Base-by-base conservation (phyloP, 179 eudicot species). In the Heliamphora pulchella region DNA sequence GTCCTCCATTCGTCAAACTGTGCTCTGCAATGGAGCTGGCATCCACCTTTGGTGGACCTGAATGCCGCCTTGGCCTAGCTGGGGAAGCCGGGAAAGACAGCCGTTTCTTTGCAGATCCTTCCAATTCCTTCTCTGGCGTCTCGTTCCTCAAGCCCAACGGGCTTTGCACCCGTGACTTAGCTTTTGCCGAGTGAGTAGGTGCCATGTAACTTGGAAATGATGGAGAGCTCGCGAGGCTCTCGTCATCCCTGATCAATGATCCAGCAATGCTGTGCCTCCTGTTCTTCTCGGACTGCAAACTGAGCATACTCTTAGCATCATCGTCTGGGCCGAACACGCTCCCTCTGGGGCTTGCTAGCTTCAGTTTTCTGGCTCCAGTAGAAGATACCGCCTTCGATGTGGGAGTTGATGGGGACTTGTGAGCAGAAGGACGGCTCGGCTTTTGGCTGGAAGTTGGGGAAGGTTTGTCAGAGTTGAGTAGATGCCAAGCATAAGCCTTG, bases 171-270 rank as follows among this genome's bases (percentile, higher is more conserved):
- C 89, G 83, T 58, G 81, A 83, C 82, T 87, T 89, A 44, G 93
- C 92, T 87, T 88, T 92, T 0, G 95, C 91, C 7, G 98, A 91
- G 63, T 80, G 83, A 5, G 98, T 94, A 1, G 91, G 80, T 0
- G 91, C 90, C 97, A 92, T 94, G 83, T 91, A 92, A 85, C 94
- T 90, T 8, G 98, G 98, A 54, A 91, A 83, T 3, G 90, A 78
- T 2, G 87, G 88, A 2, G 92, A 90, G 84, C 97, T 91, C 1
- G 81, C 93, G 51, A 89, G 81, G 89, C 98, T 95, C 87, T 95
- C 95, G 68, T 90, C 95, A 48, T 93, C 96, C 84, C 92, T 87
- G 15, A 85, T 83, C 0, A 87, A 84, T 6, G 93, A 88, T 3
- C 92, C 92, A 2, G 84, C 85, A 63, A 90, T 82, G 81, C 90